Percentiles rank a stretch among this genome's conserved stretches.
Conservation (phyloP, 257 asterid species). For the Osmanthus fragrans region DNA sequence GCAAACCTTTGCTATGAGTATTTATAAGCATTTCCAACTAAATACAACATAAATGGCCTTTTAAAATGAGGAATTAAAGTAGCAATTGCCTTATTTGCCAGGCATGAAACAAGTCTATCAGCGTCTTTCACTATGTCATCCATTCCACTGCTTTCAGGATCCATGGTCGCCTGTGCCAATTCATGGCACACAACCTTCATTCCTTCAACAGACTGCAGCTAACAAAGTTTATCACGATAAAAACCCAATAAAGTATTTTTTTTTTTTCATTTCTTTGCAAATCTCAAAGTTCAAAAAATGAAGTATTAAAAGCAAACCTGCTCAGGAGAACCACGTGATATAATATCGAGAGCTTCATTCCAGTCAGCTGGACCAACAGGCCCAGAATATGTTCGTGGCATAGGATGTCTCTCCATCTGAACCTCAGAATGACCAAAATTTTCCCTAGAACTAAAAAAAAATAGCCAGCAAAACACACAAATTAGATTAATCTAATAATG, state of each 20-base stretch:
- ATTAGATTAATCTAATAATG: conserved; percentile 3
- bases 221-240: conserved; percentile 17
- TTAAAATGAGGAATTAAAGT: conserved; percentile 1
- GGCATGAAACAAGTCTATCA: conserved; percentile 94
- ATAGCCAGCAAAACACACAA: conserved; percentile 9
- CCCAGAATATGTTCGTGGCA: conserved; percentile 51
- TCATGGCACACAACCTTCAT: conserved; percentile 99
- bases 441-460: conserved; percentile 52
- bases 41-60: conserved; percentile 9
- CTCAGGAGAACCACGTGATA: conserved; percentile 85
- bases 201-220: conserved; percentile 94
- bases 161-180: conserved; percentile 76
- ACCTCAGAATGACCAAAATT: conserved; percentile 63
- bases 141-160: conserved; percentile 84
- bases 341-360: conserved; percentile 91
- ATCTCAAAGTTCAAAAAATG: background rate
- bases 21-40: conserved; percentile 17
- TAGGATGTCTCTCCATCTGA: conserved; percentile 60
- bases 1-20: conserved; percentile 21
- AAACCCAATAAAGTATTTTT: background rate
- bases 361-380: conserved; percentile 79
- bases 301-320: conserved; percentile 55
- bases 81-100: conserved; percentile 75
- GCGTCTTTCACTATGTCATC: conserved; percentile 85
- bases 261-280: background rate